A percentile compares a stretch with the other conserved stretches of the same genome.
phyloP scores from a whole-genome alignment of 1,284 basidiomycete genomes.

The Phenoliferia sp. region DNA sequence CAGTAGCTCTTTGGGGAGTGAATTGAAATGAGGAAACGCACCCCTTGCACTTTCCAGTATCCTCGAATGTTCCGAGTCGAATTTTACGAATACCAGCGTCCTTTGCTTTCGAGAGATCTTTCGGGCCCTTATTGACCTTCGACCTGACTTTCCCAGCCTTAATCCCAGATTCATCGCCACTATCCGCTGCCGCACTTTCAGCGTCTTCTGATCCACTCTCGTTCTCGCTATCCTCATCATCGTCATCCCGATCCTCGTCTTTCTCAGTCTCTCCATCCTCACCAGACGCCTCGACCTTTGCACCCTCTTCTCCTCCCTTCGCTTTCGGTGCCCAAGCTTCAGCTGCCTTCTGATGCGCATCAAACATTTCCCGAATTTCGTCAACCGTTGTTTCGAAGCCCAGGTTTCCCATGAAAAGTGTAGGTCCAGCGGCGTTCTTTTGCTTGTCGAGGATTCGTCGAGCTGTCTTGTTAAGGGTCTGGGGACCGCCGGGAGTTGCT shows the following conservation, averaged over 20 bases:
- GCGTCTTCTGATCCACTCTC: slow-evolving; percentile 30
- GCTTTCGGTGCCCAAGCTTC: slow-evolving; percentile 31
- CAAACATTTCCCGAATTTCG: slow-evolving; percentile 65
- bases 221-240: slow-evolving; percentile 27
- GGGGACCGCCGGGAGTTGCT: slow-evolving; percentile 13
- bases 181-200: slow-evolving; percentile 36
- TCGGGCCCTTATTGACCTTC: slow-evolving; percentile 3
- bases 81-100: slow-evolving; percentile 74
- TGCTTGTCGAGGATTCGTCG: slow-evolving; percentile 75
- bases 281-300: slow-evolving; percentile 38
- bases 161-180: slow-evolving; percentile 35
- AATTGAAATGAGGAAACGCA: slow-evolving; percentile 43
- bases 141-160: slow-evolving; percentile 6
- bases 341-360: slow-evolving; percentile 52
- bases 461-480: slow-evolving; percentile 57
- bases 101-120: slow-evolving; percentile 24
- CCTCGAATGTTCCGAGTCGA: slow-evolving; percentile 91
- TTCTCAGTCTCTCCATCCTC: slow-evolving; percentile 35
- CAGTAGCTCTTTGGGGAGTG: background rate
- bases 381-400: slow-evolving; percentile 51
- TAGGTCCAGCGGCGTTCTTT: slow-evolving; percentile 74
- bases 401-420: slow-evolving; percentile 83
- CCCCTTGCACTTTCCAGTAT: slow-evolving; percentile 92
- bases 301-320: slow-evolving; percentile 14
- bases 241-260: slow-evolving; percentile 19